Conservation (phyloP, 1,284 basidiomycete species). For the Fereydounia khargensis region DNA sequence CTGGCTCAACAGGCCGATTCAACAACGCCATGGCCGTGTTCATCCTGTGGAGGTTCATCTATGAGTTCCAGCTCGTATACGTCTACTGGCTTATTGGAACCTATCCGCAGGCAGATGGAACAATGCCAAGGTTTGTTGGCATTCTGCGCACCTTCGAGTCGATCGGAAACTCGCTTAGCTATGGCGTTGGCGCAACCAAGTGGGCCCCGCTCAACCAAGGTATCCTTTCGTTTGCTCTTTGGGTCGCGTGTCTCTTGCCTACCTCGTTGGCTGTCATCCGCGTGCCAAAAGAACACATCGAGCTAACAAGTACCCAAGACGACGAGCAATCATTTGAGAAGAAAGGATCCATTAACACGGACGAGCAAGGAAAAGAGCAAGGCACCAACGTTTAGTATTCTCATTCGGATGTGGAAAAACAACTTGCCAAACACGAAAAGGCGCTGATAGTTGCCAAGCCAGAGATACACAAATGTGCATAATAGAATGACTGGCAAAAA, state of each 20-base stretch:
- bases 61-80: neutral
- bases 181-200: slow-evolving; percentile 2
- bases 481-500: no score
- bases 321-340: no score
- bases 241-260: slow-evolving; percentile 1
- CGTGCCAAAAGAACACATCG: slow-evolving; percentile 1
- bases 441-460: no score
- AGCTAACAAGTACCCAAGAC: no score
- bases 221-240: slow-evolving; percentile 1
- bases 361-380: no score
- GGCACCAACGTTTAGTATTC: no score
- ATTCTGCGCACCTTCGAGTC: slow-evolving; percentile 2
- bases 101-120: neutral
- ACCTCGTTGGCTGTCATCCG: neutral
- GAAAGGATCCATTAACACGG: no score
- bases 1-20: slow-evolving; percentile 1
- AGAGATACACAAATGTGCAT: no score
- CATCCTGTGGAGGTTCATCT: neutral
- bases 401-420: no score
- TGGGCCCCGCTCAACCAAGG: slow-evolving; percentile 4
- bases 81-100: slow-evolving; percentile 4
- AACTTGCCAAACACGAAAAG: no score
- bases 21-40: slow-evolving; percentile 3
- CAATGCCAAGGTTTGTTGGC: slow-evolving; percentile 1
- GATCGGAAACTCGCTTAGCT: neutral